A percentile compares a stretch with the other conserved stretches of the same genome.
phyloP scores from a whole-genome alignment of 106 monocot genomes.

The Amphibolis antarctica region DNA sequence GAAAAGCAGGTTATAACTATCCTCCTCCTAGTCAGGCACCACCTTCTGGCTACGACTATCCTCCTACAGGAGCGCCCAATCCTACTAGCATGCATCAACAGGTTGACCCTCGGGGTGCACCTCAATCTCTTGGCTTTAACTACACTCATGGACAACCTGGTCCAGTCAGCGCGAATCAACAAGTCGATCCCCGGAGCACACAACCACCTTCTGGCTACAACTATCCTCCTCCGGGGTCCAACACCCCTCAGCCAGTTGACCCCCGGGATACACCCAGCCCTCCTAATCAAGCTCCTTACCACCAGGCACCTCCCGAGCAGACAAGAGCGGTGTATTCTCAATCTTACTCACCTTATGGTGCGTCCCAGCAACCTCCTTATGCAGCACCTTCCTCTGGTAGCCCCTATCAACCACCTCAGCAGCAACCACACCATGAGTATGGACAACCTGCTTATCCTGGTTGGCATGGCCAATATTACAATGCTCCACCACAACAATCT shows the following conservation, averaged over 20 bases:
- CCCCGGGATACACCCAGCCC: conserved; percentile 4
- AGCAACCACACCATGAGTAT: conserved; percentile 33
- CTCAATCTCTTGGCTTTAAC: not conserved
- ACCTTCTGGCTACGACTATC: conserved; percentile 1
- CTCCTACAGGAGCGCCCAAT: not conserved
- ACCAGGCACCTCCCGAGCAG: conserved; percentile 32
- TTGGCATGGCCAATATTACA: conserved; percentile 71
- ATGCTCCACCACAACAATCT: conserved; percentile 36
- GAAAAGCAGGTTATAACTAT: conserved; percentile 40
- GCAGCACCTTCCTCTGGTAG: conserved; percentile 6
- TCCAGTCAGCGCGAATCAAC: not conserved
- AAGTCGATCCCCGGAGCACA: not conserved
- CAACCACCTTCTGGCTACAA: not conserved
- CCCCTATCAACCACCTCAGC: conserved; percentile 39
- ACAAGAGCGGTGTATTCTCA: conserved; percentile 42
- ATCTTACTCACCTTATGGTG: conserved; percentile 35
- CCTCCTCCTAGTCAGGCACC: conserved; percentile 21
- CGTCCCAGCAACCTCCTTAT: conserved; percentile 26
- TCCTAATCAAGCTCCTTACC: conserved; percentile 9
- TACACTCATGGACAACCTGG: not conserved
- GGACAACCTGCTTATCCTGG: conserved; percentile 77
- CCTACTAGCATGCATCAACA: not conserved
- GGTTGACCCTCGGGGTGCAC: not conserved
- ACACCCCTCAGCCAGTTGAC: conserved; percentile 15
- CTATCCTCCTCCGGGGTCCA: not conserved